These are phyloP conservation scores for Protomyces lactucae-debilis DNA, from an alignment of 1,139 yeast genomes.

Conservation along the genomic window DNA sequence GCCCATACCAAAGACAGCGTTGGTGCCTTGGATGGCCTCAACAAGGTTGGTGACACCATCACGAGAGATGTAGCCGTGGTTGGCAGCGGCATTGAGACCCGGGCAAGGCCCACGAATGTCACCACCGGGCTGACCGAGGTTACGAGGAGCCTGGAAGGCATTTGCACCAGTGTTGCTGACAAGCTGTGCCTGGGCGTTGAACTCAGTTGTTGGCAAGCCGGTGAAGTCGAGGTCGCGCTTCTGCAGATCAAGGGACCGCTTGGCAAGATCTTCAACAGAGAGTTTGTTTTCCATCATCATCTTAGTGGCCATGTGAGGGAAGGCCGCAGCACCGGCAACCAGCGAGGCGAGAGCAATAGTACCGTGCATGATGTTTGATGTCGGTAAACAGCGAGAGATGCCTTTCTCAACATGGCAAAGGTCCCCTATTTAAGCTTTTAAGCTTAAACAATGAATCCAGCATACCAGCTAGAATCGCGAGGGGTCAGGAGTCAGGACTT, in stretches of 20 bases:
- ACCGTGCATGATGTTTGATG: background rate
- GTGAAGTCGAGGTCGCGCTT: constrained; percentile 15
- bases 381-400: background rate
- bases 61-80: constrained; percentile 18
- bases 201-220: constrained; percentile 16
- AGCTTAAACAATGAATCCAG: too few species aligned
- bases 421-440: background rate
- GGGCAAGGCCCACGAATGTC: constrained; percentile 25
- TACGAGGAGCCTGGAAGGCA: constrained; percentile 15
- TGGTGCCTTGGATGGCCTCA: constrained; percentile 20
- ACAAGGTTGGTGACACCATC: constrained; percentile 13
- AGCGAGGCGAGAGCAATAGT: constrained; percentile 13
- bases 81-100: constrained; percentile 20
- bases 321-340: constrained; percentile 12
- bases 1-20: constrained; percentile 16
- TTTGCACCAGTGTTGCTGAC: constrained; percentile 8
- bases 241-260: background rate
- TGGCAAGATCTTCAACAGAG: background rate
- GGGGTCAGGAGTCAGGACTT: too few species aligned
- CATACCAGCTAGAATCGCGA: too few species aligned
- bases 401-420: background rate
- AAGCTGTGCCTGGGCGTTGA: constrained; percentile 7
- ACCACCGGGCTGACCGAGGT: constrained; percentile 5
- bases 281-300: constrained; percentile 1
- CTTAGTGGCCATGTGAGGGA: constrained; percentile 22